Percentiles rank a stretch among this genome's conserved stretches.
Conservation (phyloP, 208 protist genomes). For the Angomonas desouzai region DNA sequence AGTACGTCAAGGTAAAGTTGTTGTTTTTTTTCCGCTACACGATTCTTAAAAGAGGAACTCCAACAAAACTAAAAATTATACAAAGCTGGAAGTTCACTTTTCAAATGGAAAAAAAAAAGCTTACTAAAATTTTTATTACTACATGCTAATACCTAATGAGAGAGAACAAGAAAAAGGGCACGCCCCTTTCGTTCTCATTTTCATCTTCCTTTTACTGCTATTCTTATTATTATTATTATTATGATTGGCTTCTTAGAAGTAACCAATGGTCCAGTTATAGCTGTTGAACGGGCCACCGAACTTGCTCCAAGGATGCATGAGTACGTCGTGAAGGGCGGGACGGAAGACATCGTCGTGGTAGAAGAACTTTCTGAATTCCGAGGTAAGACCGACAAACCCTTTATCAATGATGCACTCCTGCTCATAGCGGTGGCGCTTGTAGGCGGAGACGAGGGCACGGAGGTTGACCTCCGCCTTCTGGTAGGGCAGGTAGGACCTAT, state of each 20-base stretch:
- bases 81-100: not conserved
- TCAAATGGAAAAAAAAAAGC: not conserved
- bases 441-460: conserved; percentile 66
- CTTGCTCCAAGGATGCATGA: conserved; percentile 85
- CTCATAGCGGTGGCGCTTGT: conserved; percentile 87
- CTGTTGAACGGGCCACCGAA: conserved; percentile 79
- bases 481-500: conserved; percentile 79
- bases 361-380: conserved; percentile 91
- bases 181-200: too few species aligned
- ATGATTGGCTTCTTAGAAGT: too few species aligned
- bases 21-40: not conserved
- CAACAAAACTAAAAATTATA: conserved; percentile 6
- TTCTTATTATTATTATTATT: too few species aligned
- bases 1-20: too few species aligned
- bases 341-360: conserved; percentile 92
- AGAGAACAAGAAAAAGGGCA: conserved; percentile 3
- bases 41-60: not conserved
- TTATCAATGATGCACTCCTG: conserved; percentile 89
- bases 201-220: too few species aligned
- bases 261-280: conserved; percentile 90
- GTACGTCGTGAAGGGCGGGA: conserved; percentile 79
- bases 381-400: conserved; percentile 87
- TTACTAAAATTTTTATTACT: conserved; percentile 8
- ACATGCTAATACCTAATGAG: not conserved
- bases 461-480: conserved; percentile 85